phyloP scores from a whole-genome alignment of 805 yeast genomes.

The Metschnikowia matae region DNA sequence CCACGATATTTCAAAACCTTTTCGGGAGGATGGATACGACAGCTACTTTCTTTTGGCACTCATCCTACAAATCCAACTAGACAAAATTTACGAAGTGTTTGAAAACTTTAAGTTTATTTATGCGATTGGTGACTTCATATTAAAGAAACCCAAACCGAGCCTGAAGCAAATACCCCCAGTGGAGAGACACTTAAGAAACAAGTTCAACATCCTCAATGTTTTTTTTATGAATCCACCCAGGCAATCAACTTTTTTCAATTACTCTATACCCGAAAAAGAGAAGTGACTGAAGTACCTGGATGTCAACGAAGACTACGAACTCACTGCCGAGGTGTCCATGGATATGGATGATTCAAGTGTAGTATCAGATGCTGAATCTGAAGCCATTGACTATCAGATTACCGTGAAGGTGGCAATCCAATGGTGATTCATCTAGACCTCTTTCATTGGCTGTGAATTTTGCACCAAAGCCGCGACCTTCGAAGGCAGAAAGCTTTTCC shows the following conservation, averaged over 20 bases:
- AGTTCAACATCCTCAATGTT: constrained; percentile 30
- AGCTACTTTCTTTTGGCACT: constrained; percentile 32
- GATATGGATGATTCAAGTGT: constrained; percentile 8
- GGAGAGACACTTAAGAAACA: constrained; percentile 24
- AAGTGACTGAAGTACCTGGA: constrained; percentile 44
- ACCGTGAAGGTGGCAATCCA: constrained; percentile 11
- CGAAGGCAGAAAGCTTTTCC: constrained; percentile 1
- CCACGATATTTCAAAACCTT: constrained; percentile 23
- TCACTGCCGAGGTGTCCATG: constrained; percentile 13
- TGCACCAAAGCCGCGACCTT: neutral
- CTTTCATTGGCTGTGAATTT: constrained; percentile 29
- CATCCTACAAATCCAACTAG: constrained; percentile 36
- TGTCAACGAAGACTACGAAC: constrained; percentile 34
- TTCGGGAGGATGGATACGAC: constrained; percentile 26
- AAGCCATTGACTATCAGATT: constrained; percentile 13
- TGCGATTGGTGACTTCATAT: constrained; percentile 37
- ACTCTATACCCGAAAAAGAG: constrained; percentile 35
- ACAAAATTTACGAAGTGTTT: constrained; percentile 34
- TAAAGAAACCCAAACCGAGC: constrained; percentile 14
- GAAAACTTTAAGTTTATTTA: constrained; percentile 40
- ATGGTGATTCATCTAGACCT: constrained; percentile 10
- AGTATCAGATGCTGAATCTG: constrained; percentile 13
- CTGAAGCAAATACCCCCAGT: constrained; percentile 18
- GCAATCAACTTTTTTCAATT: constrained; percentile 45
- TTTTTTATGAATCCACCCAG: constrained; percentile 46